Percentiles rank a stretch among this genome's conserved stretches.
Conservation (phyloP, 441 rosid species). For the Omphalea diandra region DNA sequence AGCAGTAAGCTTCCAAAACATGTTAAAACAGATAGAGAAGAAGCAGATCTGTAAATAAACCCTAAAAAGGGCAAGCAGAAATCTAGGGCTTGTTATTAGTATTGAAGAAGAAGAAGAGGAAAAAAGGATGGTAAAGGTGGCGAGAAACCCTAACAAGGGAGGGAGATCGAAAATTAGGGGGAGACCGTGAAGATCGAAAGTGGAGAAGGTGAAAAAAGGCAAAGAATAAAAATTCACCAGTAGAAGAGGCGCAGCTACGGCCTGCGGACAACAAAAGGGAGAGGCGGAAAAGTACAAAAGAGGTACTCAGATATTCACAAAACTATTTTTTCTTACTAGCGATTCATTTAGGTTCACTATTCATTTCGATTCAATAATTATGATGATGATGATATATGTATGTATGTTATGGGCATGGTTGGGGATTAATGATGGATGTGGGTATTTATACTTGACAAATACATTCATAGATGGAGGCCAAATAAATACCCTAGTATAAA, state of each 20-base stretch:
- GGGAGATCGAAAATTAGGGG: slow-evolving; percentile 25
- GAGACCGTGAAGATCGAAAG: slow-evolving; percentile 34
- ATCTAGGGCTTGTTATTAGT: slow-evolving; percentile 37
- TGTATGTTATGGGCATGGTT: too few relatives aligned
- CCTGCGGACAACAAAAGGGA: slow-evolving; percentile 9
- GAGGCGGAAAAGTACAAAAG: slow-evolving; percentile 39
- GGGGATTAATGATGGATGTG: too few relatives aligned
- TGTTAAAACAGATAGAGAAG: slow-evolving; percentile 27
- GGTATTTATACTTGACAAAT: too few relatives aligned
- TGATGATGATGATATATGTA: neutral
- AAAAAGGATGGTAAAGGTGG: neutral
- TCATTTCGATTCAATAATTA: neutral
- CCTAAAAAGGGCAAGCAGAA: slow-evolving; percentile 35
- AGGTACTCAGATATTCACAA: slow-evolving; percentile 31
- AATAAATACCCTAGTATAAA: too few relatives aligned
- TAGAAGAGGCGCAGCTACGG: slow-evolving; percentile 16
- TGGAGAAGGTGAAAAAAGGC: neutral
- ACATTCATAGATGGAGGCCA: too few relatives aligned
- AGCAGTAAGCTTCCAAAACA: slow-evolving; percentile 92
- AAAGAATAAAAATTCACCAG: slow-evolving; percentile 16
- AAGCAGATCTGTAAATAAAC: slow-evolving; percentile 58
- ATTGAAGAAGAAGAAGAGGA: neutral
- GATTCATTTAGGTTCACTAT: neutral
- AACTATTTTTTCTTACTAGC: neutral
- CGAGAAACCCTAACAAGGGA: slow-evolving; percentile 32